A percentile compares a stretch with the other conserved stretches of the same genome.
Evolutionary conservation across 768 basidiomycete species (phyloP).

Genomic region (Gloeopeniophorella convolvens): DNA sequence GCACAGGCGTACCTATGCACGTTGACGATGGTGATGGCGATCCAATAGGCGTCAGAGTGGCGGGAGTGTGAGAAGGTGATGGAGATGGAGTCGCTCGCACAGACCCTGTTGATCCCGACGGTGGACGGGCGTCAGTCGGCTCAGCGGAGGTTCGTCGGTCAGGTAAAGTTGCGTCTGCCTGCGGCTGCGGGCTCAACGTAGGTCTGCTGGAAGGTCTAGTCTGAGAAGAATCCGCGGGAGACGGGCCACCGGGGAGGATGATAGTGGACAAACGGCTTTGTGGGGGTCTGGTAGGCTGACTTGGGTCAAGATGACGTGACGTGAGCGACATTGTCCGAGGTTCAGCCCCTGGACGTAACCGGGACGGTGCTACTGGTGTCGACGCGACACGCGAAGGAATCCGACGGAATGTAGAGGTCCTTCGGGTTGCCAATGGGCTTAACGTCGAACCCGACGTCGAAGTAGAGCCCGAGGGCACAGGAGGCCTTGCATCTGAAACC

Average conservation of each 20-base stretch:
- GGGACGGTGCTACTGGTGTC: constrained; percentile 28
- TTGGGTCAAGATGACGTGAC: constrained; percentile 18
- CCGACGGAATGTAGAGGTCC: constrained; percentile 48
- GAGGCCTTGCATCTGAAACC: background rate
- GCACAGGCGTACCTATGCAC: constrained; percentile 17
- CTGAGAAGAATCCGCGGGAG: constrained; percentile 6
- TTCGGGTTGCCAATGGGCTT: constrained; percentile 25
- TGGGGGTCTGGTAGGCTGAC: constrained; percentile 13
- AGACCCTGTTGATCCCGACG: background rate
- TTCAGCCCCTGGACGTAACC: constrained; percentile 28
- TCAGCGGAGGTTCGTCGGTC: background rate
- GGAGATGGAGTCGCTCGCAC: constrained; percentile 17
- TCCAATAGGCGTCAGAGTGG: constrained; percentile 15
- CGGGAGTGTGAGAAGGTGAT: constrained; percentile 19
- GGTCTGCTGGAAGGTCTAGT: background rate
- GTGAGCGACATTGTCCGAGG: constrained; percentile 19
- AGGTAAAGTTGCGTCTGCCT: background rate
- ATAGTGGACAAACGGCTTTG: constrained; percentile 19
- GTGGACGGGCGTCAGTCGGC: background rate
- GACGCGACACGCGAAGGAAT: constrained; percentile 34
- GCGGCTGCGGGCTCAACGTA: background rate
- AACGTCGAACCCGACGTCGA: background rate
- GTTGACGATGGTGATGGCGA: constrained; percentile 22
- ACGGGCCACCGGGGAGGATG: constrained; percentile 10
- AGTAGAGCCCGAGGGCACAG: constrained; percentile 2